A percentile compares a stretch with the other conserved stretches of the same genome.
Evolutionary conservation across 768 basidiomycete species (phyloP).

Genomic region (Suillus tomentosus): DNA sequence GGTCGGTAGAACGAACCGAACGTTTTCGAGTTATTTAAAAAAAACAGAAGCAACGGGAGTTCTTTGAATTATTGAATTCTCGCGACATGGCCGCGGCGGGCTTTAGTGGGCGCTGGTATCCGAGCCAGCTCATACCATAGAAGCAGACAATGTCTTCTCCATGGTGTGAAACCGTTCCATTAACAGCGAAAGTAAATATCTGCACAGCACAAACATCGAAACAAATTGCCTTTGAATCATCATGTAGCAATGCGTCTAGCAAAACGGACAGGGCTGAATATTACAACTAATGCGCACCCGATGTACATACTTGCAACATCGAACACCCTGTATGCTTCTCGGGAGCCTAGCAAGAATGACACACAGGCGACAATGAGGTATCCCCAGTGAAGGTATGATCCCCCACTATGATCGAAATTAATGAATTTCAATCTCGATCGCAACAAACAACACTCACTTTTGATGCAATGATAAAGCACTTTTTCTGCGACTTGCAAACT

Average conservation of each 20-base stretch:
- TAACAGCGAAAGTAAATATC: background rate
- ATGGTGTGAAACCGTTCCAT: background rate
- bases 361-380: constrained; percentile 50
- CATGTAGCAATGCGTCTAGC: background rate
- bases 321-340: constrained; percentile 65
- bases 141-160: background rate
- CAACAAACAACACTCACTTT: constrained; percentile 35
- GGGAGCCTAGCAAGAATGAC: constrained; percentile 70
- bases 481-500: constrained; percentile 56
- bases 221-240: background rate
- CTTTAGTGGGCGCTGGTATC: background rate
- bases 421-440: background rate
- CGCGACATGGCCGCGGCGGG: background rate
- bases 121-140: background rate
- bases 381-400: constrained; percentile 49
- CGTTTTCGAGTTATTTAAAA: background rate
- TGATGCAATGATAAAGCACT: constrained; percentile 38
- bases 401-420: constrained; percentile 26
- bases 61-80: background rate
- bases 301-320: constrained; percentile 52
- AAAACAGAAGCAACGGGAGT: background rate
- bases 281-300: constrained; percentile 2
- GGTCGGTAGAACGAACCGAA: background rate
- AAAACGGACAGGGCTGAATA: background rate
- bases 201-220: background rate